Percentiles rank a stretch among this genome's conserved stretches.
Conservation (phyloP, 148 eudicot genomes). For the Beta vulgaris region DNA sequence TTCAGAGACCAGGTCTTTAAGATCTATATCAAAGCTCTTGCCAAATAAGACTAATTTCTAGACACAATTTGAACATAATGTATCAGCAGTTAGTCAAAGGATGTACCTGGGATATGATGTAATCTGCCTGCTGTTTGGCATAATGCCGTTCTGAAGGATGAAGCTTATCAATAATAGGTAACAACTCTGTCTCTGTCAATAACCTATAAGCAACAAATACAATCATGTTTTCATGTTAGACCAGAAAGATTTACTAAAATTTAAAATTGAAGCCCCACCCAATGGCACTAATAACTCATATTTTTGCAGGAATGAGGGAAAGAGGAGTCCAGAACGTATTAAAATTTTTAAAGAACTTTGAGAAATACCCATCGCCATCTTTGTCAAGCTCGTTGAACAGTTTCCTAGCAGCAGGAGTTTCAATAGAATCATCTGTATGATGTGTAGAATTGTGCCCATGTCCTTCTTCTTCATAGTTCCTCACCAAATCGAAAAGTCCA, state of each 20-base stretch:
- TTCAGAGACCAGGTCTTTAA: too few species aligned
- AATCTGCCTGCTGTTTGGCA: constrained; percentile 95
- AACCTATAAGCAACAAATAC: constrained; percentile 41
- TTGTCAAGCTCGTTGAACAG: constrained; percentile 82
- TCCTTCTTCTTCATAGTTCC: constrained; percentile 71
- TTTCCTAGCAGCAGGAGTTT: constrained; percentile 73
- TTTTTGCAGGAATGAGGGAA: constrained; percentile 5
- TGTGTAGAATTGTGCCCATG: constrained; percentile 43
- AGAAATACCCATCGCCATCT: constrained; percentile 75
- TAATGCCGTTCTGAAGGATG: constrained; percentile 91
- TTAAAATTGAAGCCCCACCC: not conserved
- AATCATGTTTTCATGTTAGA: not conserved
- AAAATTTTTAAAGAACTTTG: not conserved
- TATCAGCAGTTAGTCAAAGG: not conserved
- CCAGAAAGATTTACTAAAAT: not conserved
- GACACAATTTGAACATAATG: not conserved
- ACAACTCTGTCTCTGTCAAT: constrained; percentile 62
- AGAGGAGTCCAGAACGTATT: not conserved
- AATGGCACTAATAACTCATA: not conserved
- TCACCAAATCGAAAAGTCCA: constrained; percentile 85
- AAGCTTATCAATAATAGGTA: constrained; percentile 77
- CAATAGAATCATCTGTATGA: constrained; percentile 46
- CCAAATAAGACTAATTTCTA: not conserved
- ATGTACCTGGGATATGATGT: constrained; percentile 86
- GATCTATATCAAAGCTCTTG: not conserved